A percentile compares a stretch with the other conserved stretches of the same genome.
These are phyloP conservation scores for Sophora flavescens DNA, from an alignment of 306 rosid species.

Conservation along the genomic window DNA sequence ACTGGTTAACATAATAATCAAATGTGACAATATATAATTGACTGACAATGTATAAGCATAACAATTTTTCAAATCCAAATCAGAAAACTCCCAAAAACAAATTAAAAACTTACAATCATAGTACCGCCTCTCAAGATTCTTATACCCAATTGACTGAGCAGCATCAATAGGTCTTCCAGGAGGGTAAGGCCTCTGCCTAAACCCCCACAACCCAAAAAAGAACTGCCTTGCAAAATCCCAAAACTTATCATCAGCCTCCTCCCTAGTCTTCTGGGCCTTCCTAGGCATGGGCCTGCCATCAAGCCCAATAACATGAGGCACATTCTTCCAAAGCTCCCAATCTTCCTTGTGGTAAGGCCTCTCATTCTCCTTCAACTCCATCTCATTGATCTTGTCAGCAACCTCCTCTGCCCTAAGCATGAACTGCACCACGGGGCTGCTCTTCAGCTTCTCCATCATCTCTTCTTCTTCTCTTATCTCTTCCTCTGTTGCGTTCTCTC, in stretches of 20 bases:
- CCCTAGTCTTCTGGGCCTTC: conserved; percentile 59
- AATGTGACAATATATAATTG: too few relatives aligned
- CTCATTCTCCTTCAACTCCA: conserved; percentile 72
- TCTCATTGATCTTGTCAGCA: conserved; percentile 61
- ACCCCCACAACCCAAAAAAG: conserved; percentile 87
- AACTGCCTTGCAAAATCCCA: conserved; percentile 94
- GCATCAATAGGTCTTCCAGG: conserved; percentile 84
- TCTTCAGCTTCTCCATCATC: conserved; percentile 55
- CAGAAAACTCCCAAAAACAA: conserved; percentile 17
- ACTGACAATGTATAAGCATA: too few relatives aligned
- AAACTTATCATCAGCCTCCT: conserved; percentile 66
- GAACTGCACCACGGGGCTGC: conserved; percentile 68
- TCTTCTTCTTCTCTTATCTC: conserved; percentile 67
- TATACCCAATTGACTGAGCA: conserved; percentile 94
- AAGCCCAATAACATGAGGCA: conserved; percentile 75
- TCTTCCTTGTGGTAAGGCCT: conserved; percentile 71
- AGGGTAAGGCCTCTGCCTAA: conserved; percentile 86
- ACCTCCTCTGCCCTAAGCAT: conserved; percentile 67
- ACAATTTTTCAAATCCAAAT: background rate
- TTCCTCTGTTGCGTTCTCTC: conserved; percentile 71
- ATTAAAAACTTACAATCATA: conserved; percentile 77
- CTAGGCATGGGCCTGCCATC: conserved; percentile 95
- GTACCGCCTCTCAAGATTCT: conserved; percentile 78
- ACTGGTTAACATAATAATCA: too few relatives aligned
- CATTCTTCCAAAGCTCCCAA: conserved; percentile 65